These are phyloP conservation scores for Centella asiatica DNA, from an alignment of 129 eudicot species.

Conservation along the genomic window DNA sequence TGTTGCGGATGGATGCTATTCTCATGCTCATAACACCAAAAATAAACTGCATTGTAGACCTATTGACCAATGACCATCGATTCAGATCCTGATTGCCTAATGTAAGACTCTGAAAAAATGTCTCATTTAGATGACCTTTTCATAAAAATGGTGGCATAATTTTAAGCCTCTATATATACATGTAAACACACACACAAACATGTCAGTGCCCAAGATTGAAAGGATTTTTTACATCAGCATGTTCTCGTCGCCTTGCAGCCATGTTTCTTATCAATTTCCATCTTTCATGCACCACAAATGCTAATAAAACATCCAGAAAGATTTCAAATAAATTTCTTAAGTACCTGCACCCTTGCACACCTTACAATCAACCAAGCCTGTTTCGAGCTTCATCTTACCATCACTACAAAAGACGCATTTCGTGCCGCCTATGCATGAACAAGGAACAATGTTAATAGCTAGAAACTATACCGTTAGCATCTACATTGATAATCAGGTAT, in stretches of 20 bases:
- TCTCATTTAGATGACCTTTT: no score
- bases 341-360: constrained; percentile 99
- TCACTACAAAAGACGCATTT: constrained; percentile 88
- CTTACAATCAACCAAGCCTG: constrained; percentile 79
- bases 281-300: background rate
- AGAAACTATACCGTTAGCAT: no score
- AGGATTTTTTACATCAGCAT: no score
- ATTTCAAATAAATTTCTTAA: background rate
- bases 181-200: background rate
- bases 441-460: constrained; percentile 2
- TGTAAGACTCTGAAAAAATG: no score
- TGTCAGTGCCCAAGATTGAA: background rate
- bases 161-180: no score
- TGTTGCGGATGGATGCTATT: background rate
- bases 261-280: background rate
- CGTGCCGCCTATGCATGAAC: constrained; percentile 71
- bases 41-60: no score
- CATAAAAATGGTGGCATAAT: no score
- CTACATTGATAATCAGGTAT: no score
- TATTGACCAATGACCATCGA: no score
- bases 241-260: background rate
- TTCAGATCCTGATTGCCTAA: no score
- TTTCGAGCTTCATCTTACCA: constrained; percentile 89
- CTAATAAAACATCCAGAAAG: background rate
- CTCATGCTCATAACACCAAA: background rate